Evolutionary conservation across 2,329 filamentous ascomycete species (phyloP), one percentile per base, ranked within the genome.

Genomic region (Trichoderma sp.): DNA sequence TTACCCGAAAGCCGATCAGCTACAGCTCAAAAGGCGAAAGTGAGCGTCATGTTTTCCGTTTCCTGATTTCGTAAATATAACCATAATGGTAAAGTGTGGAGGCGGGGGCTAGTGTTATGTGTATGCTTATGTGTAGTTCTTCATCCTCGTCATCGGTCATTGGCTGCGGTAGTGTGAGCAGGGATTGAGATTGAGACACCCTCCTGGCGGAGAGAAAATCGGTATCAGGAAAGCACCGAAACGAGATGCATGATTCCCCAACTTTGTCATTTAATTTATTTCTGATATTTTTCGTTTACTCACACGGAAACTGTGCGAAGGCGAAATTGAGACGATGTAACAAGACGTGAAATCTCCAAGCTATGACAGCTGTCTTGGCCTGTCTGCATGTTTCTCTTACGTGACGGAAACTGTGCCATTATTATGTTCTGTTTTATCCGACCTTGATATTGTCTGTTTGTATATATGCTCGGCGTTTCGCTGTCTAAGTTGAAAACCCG

Each of bases 21-120:
- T 18, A 62, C 3, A 29, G 27, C 29, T 31, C 5, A 0, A 31
- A 31, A 8, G 24, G 27, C 33, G 12, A 24, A 5, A 33, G 29
- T 1, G 24, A 69, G 31, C 31, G 56, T 21, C 21, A 12, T 12
- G 18, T 69, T 71, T 62, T 71, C 53, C 67, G 67, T 60, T 33
- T 31, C 53, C 33, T 21, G 59, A 31, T 31, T 62, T 62, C 59
- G 18, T 60, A 41, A 31, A 71, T 69, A 69, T 71, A 62, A 71
- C 56, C 67, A 71, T 62, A 71, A 71, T 45, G 21, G 4, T 35
- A 62, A 41, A 71, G 56, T 71, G 67, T 71, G 67, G 33, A 71
- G 67, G 53, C 18, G 24, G 33, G 21, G 33, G 45, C 24, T 71
- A 71, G 53, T n/a, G 18, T 53, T 21, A 6, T 24, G 38, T 60